Evolutionary conservation across 192 early-diverging fungal species (phyloP).

Genomic region (Chytriomyces sp.): DNA sequence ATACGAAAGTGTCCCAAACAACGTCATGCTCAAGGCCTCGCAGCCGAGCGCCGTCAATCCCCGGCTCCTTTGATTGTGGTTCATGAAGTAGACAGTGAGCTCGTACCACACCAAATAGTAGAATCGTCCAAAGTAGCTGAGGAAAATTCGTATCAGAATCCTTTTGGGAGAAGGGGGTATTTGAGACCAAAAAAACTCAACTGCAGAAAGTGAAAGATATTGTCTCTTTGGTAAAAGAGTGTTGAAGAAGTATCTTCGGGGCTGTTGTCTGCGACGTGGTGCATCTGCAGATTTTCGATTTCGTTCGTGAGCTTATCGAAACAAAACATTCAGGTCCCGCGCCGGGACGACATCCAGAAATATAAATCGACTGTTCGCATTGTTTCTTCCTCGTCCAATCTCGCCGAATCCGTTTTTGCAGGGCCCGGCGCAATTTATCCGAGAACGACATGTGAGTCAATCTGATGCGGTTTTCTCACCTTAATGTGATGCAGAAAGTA

Average conservation of each 20-base stretch:
- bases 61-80: slow-evolving; percentile 25
- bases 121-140: slow-evolving; percentile 50
- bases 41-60: slow-evolving; percentile 15
- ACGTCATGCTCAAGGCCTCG: slow-evolving; percentile 26
- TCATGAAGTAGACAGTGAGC: slow-evolving; percentile 44
- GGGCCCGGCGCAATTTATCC: too few species aligned
- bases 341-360: too few species aligned
- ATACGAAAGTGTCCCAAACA: slow-evolving; percentile 12
- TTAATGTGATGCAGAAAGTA: slow-evolving; percentile 55
- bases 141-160: too few species aligned
- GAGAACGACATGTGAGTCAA: too few species aligned
- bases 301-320: too few species aligned
- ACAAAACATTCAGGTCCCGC: too few species aligned
- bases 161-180: too few species aligned
- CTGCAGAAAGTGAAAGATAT: slow-evolving; percentile 41
- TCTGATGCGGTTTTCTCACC: slow-evolving; percentile 5
- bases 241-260: slow-evolving; percentile 44
- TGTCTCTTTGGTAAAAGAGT: slow-evolving; percentile 50
- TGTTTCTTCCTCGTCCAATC: too few species aligned
- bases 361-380: too few species aligned
- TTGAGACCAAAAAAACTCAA: too few species aligned
- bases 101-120: slow-evolving; percentile 38
- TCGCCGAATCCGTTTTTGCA: too few species aligned
- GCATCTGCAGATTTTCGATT: slow-evolving; percentile 24
- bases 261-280: slow-evolving; percentile 53